Conservation (phyloP, 345 rosid species). For the Pugionium cornutum region DNA sequence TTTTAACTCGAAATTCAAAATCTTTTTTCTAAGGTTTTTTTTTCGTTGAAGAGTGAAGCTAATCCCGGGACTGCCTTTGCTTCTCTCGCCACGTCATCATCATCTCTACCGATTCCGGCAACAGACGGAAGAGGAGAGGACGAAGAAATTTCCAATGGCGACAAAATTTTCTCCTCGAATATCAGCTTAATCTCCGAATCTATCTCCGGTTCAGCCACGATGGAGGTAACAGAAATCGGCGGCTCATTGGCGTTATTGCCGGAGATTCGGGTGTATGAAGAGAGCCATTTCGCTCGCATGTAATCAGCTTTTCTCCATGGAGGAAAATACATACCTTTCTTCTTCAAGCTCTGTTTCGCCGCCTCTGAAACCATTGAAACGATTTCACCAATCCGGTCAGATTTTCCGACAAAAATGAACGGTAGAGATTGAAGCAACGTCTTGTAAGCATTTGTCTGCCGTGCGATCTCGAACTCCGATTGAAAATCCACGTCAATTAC, state of each 20-base stretch:
- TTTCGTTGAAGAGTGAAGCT: slow-evolving; percentile 62
- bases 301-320: slow-evolving; percentile 93
- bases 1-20: background rate
- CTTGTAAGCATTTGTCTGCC: slow-evolving; percentile 69
- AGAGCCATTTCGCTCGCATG: slow-evolving; percentile 84
- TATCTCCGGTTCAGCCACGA: slow-evolving; percentile 25
- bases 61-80: slow-evolving; percentile 67
- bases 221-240: slow-evolving; percentile 8
- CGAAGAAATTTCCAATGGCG: slow-evolving; percentile 2
- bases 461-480: slow-evolving; percentile 90
- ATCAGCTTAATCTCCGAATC: slow-evolving; percentile 45
- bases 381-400: slow-evolving; percentile 74
- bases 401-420: slow-evolving; percentile 73
- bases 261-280: slow-evolving; percentile 51
- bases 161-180: slow-evolving; percentile 47
- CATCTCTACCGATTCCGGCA: background rate
- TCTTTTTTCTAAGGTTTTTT: slow-evolving; percentile 52
- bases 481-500: slow-evolving; percentile 78
- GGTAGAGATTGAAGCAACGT: slow-evolving; percentile 73
- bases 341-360: slow-evolving; percentile 83
- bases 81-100: slow-evolving; percentile 44
- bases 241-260: slow-evolving; percentile 9
- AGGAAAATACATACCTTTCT: slow-evolving; percentile 86
- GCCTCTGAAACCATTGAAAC: slow-evolving; percentile 76
- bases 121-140: background rate